These are phyloP conservation scores for Diaporthe destruens DNA, from an alignment of 2,329 filamentous ascomycete species.

Conservation along the genomic window DNA sequence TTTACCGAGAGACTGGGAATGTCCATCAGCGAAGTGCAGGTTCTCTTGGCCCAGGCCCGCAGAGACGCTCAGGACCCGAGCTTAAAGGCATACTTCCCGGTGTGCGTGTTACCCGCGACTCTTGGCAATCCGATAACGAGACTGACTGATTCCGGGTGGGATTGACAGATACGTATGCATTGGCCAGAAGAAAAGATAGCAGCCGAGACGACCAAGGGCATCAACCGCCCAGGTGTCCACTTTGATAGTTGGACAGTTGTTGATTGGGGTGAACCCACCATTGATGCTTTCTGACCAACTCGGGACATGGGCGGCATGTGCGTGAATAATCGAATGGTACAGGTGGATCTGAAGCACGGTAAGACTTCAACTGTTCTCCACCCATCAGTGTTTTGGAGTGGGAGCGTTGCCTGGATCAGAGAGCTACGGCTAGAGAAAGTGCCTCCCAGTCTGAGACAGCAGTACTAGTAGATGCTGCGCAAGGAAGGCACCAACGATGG, in stretches of 20 bases:
- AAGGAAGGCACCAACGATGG: not conserved
- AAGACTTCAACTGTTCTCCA: not conserved
- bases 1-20: conserved; percentile 67
- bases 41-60: conserved; percentile 68
- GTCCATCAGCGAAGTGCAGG: conserved; percentile 68
- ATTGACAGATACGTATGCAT: conserved; percentile 70
- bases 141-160: conserved; percentile 6
- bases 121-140: not conserved
- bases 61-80: conserved; percentile 65
- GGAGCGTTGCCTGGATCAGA: not conserved
- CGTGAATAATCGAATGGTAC: not conserved
- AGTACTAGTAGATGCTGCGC: not conserved
- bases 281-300: not conserved
- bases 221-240: not conserved
- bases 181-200: conserved; percentile 65
- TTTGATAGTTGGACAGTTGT: not conserved
- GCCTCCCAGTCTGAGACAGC: not conserved
- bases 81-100: conserved; percentile 72
- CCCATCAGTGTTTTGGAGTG: not conserved
- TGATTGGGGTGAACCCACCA: not conserved
- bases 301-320: not conserved
- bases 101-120: conserved; percentile 58
- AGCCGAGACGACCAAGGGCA: not conserved
- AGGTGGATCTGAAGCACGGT: not conserved
- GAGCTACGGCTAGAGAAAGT: not conserved